These are phyloP conservation scores for Trypanosoma avium DNA, from an alignment of 208 protist genomes.

Conservation along the genomic window DNA sequence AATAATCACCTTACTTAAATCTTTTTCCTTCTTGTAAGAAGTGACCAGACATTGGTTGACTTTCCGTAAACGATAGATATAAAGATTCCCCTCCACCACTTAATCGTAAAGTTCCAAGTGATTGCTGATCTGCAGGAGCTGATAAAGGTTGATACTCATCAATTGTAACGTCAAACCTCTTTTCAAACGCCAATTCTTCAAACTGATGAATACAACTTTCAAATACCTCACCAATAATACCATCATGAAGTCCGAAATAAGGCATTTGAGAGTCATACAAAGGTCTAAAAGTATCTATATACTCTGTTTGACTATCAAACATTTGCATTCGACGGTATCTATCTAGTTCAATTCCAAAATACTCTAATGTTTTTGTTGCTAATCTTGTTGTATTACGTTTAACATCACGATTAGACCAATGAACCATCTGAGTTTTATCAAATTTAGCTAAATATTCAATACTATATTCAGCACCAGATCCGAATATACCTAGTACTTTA, in stretches of 20 bases:
- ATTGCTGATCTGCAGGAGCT: slow-evolving; percentile 57
- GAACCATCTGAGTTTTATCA: slow-evolving; percentile 79
- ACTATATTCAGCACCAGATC: slow-evolving; percentile 80
- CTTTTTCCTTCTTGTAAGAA: slow-evolving; percentile 79
- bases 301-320: slow-evolving; percentile 88
- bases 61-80: slow-evolving; percentile 27
- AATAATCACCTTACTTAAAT: slow-evolving; percentile 40
- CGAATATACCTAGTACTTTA: slow-evolving; percentile 89
- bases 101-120: slow-evolving; percentile 43
- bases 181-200: slow-evolving; percentile 89
- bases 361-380: slow-evolving; percentile 81
- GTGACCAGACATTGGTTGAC: slow-evolving; percentile 76
- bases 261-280: slow-evolving; percentile 86
- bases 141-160: slow-evolving; percentile 78
- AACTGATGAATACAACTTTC: slow-evolving; percentile 88
- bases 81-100: slow-evolving; percentile 25
- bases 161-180: slow-evolving; percentile 71
- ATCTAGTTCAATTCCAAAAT: slow-evolving; percentile 86
- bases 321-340: slow-evolving; percentile 85
- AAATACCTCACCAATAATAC: slow-evolving; percentile 80
- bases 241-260: slow-evolving; percentile 88
- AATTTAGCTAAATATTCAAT: slow-evolving; percentile 83
- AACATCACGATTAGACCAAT: slow-evolving; percentile 90
- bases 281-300: slow-evolving; percentile 67
- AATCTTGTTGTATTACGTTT: slow-evolving; percentile 79